phyloP scores from a whole-genome alignment of 2,329 filamentous ascomycete species.

The Colletotrichum australisinense region DNA sequence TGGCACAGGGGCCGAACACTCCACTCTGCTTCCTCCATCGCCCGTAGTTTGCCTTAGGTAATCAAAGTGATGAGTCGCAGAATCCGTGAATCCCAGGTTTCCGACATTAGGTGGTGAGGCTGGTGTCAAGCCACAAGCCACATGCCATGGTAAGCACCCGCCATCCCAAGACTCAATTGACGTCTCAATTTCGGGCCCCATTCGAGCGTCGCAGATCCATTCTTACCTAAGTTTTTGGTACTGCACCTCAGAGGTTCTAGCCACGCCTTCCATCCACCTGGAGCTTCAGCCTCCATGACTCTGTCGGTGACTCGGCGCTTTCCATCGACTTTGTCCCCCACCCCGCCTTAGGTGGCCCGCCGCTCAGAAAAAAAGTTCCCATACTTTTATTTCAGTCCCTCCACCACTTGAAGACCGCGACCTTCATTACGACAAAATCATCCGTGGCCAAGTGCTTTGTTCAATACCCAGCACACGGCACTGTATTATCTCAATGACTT shows the following conservation, averaged over 20 bases:
- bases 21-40: conserved; percentile 4
- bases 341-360: conserved; percentile 34
- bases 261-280: conserved; percentile 21
- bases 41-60: conserved; percentile 12
- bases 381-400: conserved; percentile 8
- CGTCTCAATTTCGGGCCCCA: not conserved
- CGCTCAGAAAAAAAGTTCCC: conserved; percentile 34
- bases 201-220: not conserved
- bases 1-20: not conserved
- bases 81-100: not conserved
- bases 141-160: conserved; percentile 9
- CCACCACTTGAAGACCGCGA: conserved; percentile 19
- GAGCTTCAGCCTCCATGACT: conserved; percentile 23
- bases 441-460: conserved; percentile 8
- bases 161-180: not conserved
- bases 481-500: conserved; percentile 64
- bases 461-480: conserved; percentile 6
- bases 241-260: conserved; percentile 15
- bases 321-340: conserved; percentile 31
- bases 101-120: not conserved
- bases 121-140: conserved; percentile 12
- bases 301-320: conserved; percentile 32
- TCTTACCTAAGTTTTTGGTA: conserved; percentile 12
- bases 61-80: conserved; percentile 4
- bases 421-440: not conserved